Evolutionary conservation across 805 yeast species (phyloP), one percentile per base, ranked within the genome.

Genomic region (Candida coquimbonensis): DNA sequence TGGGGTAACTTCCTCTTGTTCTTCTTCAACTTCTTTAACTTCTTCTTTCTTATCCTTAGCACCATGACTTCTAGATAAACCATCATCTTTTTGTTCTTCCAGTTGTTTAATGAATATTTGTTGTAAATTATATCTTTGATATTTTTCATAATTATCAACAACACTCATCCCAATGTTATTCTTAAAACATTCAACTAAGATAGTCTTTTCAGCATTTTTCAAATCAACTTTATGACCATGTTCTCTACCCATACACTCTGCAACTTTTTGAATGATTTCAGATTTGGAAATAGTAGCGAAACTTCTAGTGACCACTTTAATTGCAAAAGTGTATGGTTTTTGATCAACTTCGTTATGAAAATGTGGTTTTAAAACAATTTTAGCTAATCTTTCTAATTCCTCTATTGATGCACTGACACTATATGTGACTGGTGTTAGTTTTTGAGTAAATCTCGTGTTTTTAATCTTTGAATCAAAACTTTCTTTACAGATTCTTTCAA

Each of bases 141-240:
- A 73, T 51, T 71, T 66, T 21, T 76, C 80, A 56, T 78, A 87
- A 46, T 77, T 76, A 45, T 77, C 75, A 2, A 87, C 88, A 7
- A 89, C 91, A 52, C 93, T 73, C 77, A 87, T 80, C 7, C 99
- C 99, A 32, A 93, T 75, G 50, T 86, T 85, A 51, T 79, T 84
- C 67, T 90, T 91, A 67, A 83, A 91, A 60, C 96, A 86, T 62
- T 88, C 96, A 3, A 93, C 84, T 43, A 91, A 60, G 40, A 93
- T 77, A 54, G 93, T 68, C 58, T 82, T 81, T 49, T 90, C 95
- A 57, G 78, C 87, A 12, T 78, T 66, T 56, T 87, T 86, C 62
- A 93, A 73, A 60, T 89, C 95, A 14, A 93, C 95, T 33, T 65
- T 69, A 61, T 88, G 96, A 2, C 81, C 82, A 50, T 77, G 75